These are phyloP conservation scores for Colletotrichum eremochloae DNA, from an alignment of 2,329 filamentous ascomycete genomes.

Conservation along the genomic window DNA sequence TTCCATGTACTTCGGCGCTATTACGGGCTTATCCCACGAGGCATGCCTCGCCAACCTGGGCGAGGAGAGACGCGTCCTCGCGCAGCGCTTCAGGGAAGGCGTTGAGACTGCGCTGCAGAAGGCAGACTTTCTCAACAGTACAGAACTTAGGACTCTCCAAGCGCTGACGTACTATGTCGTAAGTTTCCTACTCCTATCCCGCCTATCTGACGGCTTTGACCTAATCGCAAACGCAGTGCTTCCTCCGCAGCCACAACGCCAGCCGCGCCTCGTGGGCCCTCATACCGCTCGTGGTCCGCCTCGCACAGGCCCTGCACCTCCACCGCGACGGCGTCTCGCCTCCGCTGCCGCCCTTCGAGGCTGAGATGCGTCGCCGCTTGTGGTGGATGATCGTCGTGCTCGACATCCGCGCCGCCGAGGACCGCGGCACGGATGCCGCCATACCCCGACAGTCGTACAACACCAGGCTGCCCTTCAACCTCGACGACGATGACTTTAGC, in stretches of 20 bases:
- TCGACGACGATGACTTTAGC: conserved; percentile 66
- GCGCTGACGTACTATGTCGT: conserved; percentile 58
- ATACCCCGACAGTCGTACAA: conserved; percentile 59
- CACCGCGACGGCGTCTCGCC: conserved; percentile 58
- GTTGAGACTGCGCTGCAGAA: conserved; percentile 56
- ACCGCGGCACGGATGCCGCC: conserved; percentile 63
- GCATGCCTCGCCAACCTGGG: conserved; percentile 52
- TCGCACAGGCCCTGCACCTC: conserved; percentile 58
- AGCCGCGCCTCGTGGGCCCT: conserved; percentile 59
- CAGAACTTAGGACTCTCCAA: conserved; percentile 56
- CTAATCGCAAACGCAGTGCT: conserved; percentile 45
- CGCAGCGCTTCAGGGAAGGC: conserved; percentile 49
- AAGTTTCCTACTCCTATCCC: conserved; percentile 22
- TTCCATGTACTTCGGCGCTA: conserved; percentile 58
- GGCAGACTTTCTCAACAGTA: conserved; percentile 59
- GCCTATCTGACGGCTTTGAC: not conserved
- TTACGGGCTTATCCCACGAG: conserved; percentile 51
- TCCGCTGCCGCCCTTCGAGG: conserved; percentile 62
- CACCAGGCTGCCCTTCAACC: conserved; percentile 63
- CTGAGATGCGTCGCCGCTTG: conserved; percentile 70
- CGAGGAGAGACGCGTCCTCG: conserved; percentile 51
- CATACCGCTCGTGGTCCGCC: conserved; percentile 56
- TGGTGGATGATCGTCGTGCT: conserved; percentile 76
- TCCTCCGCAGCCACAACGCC: conserved; percentile 54
- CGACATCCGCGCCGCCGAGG: conserved; percentile 67